Base-by-base conservation (phyloP, 768 basidiomycete genomes). In the Suillus subaureus region DNA sequence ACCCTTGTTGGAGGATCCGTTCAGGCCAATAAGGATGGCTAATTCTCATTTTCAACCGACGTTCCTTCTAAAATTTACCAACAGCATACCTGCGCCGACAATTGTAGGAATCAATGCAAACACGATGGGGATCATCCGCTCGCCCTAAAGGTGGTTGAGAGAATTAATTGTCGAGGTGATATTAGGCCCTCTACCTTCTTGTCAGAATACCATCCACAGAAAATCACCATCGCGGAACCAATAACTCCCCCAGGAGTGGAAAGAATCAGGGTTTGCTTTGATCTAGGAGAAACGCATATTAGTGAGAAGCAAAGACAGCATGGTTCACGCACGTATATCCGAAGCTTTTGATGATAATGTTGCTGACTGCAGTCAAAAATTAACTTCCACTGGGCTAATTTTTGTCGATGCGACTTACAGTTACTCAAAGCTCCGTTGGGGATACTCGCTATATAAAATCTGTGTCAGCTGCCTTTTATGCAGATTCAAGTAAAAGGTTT, bases 161-260 rank as follows among this genome's bases (percentile, higher is more conserved):
- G 31, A 4, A 64, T 12, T n/a, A 33, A 64, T 9, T 18, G 33
- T 55, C 43, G 55, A 60, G 13, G 28, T 51, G 35, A 56, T 31
- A 45, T 18, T 45, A 55, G 26, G 26, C 12, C 12, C 39, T 60
- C 9, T 61, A 85, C 87, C 83, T 84, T 88, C 73, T 77, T 85
- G 69, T 89, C 89, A 0, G 89, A 87, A 71, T 87, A 87, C 83
- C 85, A 89, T 4, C 87, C 87, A 67, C 86, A 88, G 6, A 81
- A 69, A 21, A 88, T 67, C 2, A 84, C 82, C 66, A 79, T 87
- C 4, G 75, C 49, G 0, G 86, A 80, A 4, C 80, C 82, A 31
- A 90, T 72, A 11, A 76, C 79, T 4, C 89, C 89, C 26, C 74
- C 81, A 3, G 87, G 88, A 0, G 88, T 87, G 4, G 82, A 82